A percentile compares a stretch with the other conserved stretches of the same genome.
Evolutionary conservation across 2,329 filamentous ascomycete genomes (phyloP).

Genomic region (Aspergillus arachidicola): DNA sequence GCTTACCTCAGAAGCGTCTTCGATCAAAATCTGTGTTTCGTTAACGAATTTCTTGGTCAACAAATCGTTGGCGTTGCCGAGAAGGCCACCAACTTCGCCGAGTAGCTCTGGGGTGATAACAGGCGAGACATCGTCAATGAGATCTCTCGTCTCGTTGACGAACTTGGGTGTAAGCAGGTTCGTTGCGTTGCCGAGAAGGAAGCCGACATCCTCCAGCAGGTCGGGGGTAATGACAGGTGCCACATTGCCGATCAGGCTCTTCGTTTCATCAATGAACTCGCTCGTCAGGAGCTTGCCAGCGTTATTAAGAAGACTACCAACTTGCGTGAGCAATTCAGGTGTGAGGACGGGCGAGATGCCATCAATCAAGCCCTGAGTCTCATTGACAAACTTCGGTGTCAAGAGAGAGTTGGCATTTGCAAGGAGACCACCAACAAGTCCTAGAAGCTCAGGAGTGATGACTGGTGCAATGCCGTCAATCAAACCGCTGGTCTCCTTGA

Average conservation of each 20-base stretch:
- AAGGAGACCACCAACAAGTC: constrained; percentile 16
- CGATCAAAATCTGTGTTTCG: constrained; percentile 30
- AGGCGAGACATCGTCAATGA: constrained; percentile 32
- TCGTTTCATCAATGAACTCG: constrained; percentile 30
- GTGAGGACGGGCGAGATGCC: constrained; percentile 26
- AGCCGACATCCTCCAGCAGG: constrained; percentile 31
- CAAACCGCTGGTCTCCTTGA: constrained; percentile 20
- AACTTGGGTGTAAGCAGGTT: constrained; percentile 33
- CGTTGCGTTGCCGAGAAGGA: constrained; percentile 35
- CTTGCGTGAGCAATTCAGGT: constrained; percentile 24
- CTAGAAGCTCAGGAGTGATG: constrained; percentile 14
- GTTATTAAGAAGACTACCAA: constrained; percentile 26
- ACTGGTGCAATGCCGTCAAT: constrained; percentile 16
- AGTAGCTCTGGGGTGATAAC: constrained; percentile 32
- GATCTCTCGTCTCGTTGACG: constrained; percentile 30
- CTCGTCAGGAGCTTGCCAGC: constrained; percentile 29
- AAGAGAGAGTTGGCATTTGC: constrained; percentile 23
- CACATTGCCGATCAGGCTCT: constrained; percentile 23
- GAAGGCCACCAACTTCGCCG: constrained; percentile 26
- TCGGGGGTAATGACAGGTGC: constrained; percentile 28
- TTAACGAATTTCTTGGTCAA: constrained; percentile 28
- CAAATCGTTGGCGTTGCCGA: constrained; percentile 21
- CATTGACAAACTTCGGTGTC: constrained; percentile 26
- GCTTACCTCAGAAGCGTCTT: constrained; percentile 34
- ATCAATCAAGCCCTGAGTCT: constrained; percentile 24